Base-by-base conservation (phyloP, 164 flowering plant genomes). In the Akebia trifoliata region DNA sequence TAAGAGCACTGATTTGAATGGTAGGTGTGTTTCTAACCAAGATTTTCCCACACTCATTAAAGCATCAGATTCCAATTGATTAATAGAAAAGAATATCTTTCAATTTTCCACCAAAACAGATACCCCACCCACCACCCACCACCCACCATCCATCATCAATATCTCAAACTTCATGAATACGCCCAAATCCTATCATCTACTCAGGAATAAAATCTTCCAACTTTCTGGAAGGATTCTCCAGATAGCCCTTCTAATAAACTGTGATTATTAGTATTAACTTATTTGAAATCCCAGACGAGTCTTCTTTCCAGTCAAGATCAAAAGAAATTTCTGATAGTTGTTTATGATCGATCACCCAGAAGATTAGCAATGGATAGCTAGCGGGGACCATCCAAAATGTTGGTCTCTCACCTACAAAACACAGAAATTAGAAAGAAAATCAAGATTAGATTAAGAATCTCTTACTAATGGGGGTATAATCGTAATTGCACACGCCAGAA, bases 151-250 rank as follows among this genome's bases (percentile, higher is more conserved):
- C 24, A 4, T 7, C 4, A 15, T 18, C 6, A 45, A 62, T 15
- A 62, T 54, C 29, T 47, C 53, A 54, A 62, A 5, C 66, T 54
- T 62, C 59, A 35, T 44, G 36, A 25, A 62, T 22, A 62, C 54
- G 59, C 54, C 56, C 44, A 32, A 11, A 15, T 4, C 28, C n/a
- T 8, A 29, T 20, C 8, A 22, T 14, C 47, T 52, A 25, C 53
- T 35, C 29, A 4, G 14, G 26, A 45, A 12, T 11, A 35, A 24
- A 35, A 46, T 36, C 21, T 17, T 17, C n/a, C 8, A 12, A 48
- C 2, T 46, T 35, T 26, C 35, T 36, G 20, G 43, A n/a, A 59
- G 45, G 14, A 14, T 48, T 26, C 10, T 24, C 35, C n/a, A n/a
- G 3, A 29, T 15, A 50, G 15, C 20, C 25, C 29, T 22, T 22